Percentiles rank a stretch among this genome's conserved stretches.
phyloP scores from a whole-genome alignment of 331 rosid species.

The Erythrophleum ivorense region DNA sequence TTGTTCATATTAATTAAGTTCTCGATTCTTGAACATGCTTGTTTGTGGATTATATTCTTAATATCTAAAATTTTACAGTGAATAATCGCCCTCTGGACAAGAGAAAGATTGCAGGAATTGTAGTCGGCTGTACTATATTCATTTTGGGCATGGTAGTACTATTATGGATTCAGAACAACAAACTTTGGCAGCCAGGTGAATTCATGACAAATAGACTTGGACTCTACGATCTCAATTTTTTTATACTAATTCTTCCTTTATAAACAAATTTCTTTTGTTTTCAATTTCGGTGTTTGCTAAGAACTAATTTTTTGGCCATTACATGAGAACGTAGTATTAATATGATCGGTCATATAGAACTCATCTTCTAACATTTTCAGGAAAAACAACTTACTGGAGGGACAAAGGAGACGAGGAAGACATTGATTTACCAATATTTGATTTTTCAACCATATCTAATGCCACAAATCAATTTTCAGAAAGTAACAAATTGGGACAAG shows the following conservation, averaged over 20 bases:
- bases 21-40: neutral
- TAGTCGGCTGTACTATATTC: neutral
- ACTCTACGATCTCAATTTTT: neutral
- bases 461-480: constrained; percentile 40
- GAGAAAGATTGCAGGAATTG: constrained; percentile 16
- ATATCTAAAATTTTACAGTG: constrained; percentile 10
- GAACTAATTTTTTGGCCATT: too few relatives aligned
- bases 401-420: neutral
- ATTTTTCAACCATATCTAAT: constrained; percentile 22
- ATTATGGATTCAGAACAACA: constrained; percentile 7
- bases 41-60: neutral
- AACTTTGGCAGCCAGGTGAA: constrained; percentile 22
- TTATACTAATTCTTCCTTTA: too few relatives aligned
- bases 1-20: neutral
- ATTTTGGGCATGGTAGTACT: neutral
- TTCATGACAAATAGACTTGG: neutral
- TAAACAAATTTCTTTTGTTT: too few relatives aligned
- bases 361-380: neutral
- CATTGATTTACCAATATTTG: constrained; percentile 39
- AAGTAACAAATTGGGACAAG: constrained; percentile 28
- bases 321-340: too few relatives aligned
- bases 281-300: too few relatives aligned
- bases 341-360: neutral
- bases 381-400: neutral
- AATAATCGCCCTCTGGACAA: neutral